Percentiles rank a stretch among this genome's conserved stretches.
phyloP scores from a whole-genome alignment of 108 stramenopile genomes.

The Pseudonitzschia multiseries region DNA sequence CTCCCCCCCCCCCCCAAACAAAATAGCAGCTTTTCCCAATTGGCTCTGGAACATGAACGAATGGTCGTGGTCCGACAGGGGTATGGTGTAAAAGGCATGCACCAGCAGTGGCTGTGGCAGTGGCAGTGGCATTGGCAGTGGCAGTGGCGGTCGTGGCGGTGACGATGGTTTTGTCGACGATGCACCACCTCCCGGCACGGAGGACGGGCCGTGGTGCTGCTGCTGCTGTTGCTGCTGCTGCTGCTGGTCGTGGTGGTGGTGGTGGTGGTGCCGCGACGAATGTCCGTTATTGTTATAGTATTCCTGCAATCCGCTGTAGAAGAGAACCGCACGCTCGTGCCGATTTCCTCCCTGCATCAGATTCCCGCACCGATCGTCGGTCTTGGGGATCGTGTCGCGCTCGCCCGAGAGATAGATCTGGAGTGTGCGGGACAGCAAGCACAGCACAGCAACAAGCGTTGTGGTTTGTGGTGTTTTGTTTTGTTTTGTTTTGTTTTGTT shows the following conservation, averaged over 20 bases:
- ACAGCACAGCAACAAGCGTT: no score
- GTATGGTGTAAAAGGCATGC: conserved; percentile 54
- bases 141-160: no score
- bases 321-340: conserved; percentile 54
- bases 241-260: not conserved
- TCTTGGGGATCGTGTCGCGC: conserved; percentile 47
- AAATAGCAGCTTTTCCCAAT: conserved; percentile 53
- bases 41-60: conserved; percentile 66
- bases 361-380: conserved; percentile 54
- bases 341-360: conserved; percentile 68
- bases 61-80: conserved; percentile 76
- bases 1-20: no score
- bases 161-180: no score
- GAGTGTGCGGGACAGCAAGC: no score
- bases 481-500: no score
- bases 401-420: conserved; percentile 68
- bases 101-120: conserved; percentile 3
- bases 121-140: not conserved
- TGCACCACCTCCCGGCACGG: no score
- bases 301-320: conserved; percentile 34
- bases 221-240: not conserved
- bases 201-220: not conserved
- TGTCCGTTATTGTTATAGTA: not conserved
- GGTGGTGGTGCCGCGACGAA: no score
- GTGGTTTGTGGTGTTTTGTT: no score